Evolutionary conservation across 345 rosid species (phyloP), one percentile per base, ranked within the genome.

Genomic region (Linum tenue): DNA sequence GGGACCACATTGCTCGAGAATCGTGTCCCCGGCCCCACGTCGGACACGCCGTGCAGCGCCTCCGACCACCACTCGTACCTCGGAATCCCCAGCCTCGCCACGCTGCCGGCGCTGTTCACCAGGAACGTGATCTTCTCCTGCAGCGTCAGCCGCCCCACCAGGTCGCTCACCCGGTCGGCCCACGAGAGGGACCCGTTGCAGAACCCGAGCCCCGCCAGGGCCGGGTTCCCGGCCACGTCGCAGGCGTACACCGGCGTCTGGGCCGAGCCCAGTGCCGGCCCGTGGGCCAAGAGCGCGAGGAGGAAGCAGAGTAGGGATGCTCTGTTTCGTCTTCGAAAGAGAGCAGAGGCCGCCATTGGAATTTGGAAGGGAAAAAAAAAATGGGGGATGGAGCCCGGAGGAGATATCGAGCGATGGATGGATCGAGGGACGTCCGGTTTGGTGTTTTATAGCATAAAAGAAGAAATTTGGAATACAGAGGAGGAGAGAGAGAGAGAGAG

Each of bases 21-120:
- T 60, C 12, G 80, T 0, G 95, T 90, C 1, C 95, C 96, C 0
- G 86, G 91, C 5, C 99, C 99, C 12, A 80, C 77, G 67, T 88
- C 56, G n/a, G 97, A 90, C 43, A 90, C 95, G 38, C 99, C 98
- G 50, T 92, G 98, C 67, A 92, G 75, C 39, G 97, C 98, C 82
- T 92, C 98, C 0, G 96, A 88, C 99, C 97, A 94, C 99, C 99
- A 94, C 73, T 84, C 83, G 59, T 90, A 94, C 57, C 69, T 76
- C 1, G 99, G 99, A 44, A 90, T 84, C 53, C 99, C 97, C 2
- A 94, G 89, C 11, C 87, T 64, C 37, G 73, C 70, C 68, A 94
- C 96, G 37, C 81, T 84, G 17, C 79, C 81, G 0, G 96, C 84
- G 17, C 15, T 37, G 63, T 74, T 66, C 72, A 80, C 86, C 72